phyloP scores from a whole-genome alignment of 768 basidiomycete genomes.

The Leccinum uliginosum region DNA sequence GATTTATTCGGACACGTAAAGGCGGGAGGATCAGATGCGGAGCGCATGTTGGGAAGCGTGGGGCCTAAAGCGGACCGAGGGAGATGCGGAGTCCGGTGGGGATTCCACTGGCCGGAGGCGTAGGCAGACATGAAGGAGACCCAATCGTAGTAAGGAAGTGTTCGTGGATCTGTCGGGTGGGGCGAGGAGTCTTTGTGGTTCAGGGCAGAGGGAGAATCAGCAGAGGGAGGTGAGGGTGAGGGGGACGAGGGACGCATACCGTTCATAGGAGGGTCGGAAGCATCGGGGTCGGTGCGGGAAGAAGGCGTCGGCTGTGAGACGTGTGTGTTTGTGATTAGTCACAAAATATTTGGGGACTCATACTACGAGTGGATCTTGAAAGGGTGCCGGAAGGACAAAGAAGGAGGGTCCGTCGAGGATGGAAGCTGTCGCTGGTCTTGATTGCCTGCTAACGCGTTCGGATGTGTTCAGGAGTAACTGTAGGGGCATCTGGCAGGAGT shows the following conservation, averaged over 20 bases:
- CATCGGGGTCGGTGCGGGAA: constrained; percentile 6
- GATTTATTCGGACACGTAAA: constrained; percentile 7
- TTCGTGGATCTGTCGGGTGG: constrained; percentile 11
- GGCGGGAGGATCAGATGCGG: constrained; percentile 3
- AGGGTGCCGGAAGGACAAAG: constrained; percentile 40
- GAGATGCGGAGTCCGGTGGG: constrained; percentile 60
- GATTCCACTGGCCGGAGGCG: constrained; percentile 75
- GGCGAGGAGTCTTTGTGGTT: not conserved
- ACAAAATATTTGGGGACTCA: not conserved
- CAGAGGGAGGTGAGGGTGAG: constrained; percentile 1
- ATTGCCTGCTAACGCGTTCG: constrained; percentile 26
- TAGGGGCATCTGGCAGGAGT: constrained; percentile 30
- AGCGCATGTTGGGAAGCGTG: constrained; percentile 14
- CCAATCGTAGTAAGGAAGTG: constrained; percentile 56
- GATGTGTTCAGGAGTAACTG: constrained; percentile 28
- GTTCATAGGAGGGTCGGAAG: constrained; percentile 14
- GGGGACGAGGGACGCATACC: constrained; percentile 17
- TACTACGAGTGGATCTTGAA: constrained; percentile 16
- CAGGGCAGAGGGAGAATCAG: constrained; percentile 20
- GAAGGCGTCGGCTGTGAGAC: constrained; percentile 4
- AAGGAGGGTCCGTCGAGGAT: constrained; percentile 36
- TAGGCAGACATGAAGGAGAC: constrained; percentile 73
- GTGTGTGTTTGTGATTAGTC: not conserved
- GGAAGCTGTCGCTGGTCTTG: constrained; percentile 43
- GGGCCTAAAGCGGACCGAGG: constrained; percentile 36